These are phyloP conservation scores for Athelia sp. DNA, from an alignment of 1,284 basidiomycete species.

Conservation along the genomic window DNA sequence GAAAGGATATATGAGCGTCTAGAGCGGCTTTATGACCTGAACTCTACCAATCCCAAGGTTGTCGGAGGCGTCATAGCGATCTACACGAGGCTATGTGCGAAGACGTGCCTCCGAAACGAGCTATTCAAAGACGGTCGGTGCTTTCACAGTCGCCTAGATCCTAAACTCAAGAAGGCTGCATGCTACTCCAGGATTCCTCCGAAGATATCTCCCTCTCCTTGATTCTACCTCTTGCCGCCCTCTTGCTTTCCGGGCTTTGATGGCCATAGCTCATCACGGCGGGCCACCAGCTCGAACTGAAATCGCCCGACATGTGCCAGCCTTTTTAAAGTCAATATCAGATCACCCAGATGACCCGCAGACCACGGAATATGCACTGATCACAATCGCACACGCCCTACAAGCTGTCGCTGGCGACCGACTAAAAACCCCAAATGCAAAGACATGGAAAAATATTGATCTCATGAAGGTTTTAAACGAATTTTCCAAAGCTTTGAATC, in stretches of 20 bases:
- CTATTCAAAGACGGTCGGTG: conserved; percentile 47
- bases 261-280: conserved; percentile 58
- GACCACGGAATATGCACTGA: conserved; percentile 45
- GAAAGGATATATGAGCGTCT: conserved; percentile 43
- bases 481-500: too few relatives aligned
- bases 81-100: conserved; percentile 57
- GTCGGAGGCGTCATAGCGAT: conserved; percentile 53
- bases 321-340: conserved; percentile 39
- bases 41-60: conserved; percentile 34
- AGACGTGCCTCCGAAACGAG: conserved; percentile 52
- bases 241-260: conserved; percentile 49
- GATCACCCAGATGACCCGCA: conserved; percentile 44
- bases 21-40: conserved; percentile 34
- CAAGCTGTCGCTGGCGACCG: conserved; percentile 34
- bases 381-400: conserved; percentile 47
- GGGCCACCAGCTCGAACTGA: conserved; percentile 42
- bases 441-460: too few relatives aligned
- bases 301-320: conserved; percentile 39
- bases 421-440: too few relatives aligned
- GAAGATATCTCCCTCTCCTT: conserved; percentile 50
- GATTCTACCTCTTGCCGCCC: conserved; percentile 39
- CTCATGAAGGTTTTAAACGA: too few relatives aligned
- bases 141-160: not conserved
- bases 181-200: conserved; percentile 38
- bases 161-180: not conserved